Conservation (phyloP, 2,329 filamentous ascomycete genomes). For the Ophiosphaerella narmari region DNA sequence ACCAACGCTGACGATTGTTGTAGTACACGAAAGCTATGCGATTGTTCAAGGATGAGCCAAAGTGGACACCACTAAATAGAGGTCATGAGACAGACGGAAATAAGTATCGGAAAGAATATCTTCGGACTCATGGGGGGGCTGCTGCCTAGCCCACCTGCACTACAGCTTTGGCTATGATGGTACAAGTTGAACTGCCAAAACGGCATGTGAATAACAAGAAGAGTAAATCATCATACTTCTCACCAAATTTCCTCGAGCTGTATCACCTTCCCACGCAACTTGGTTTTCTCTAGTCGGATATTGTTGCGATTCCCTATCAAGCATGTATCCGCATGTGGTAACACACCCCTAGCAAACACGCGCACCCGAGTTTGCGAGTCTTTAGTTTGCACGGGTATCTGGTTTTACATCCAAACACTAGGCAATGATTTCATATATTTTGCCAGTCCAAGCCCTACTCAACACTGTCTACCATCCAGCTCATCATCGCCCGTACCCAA, state of each 20-base stretch:
- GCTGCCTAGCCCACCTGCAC: constrained; percentile 7
- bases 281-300: not conserved
- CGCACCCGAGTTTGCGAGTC: constrained; percentile 8
- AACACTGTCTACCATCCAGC: not conserved
- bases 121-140: constrained; percentile 47
- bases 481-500: too few species aligned
- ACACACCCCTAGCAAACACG: constrained; percentile 3
- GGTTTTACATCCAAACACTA: not conserved
- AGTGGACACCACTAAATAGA: constrained; percentile 94
- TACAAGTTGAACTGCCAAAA: not conserved
- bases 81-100: constrained; percentile 78
- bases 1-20: constrained; percentile 18
- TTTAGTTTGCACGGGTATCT: constrained; percentile 3
- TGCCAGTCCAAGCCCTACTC: too few species aligned
- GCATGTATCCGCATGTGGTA: constrained; percentile 2
- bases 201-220: not conserved
- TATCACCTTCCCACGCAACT: not conserved
- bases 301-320: not conserved
- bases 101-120: constrained; percentile 76
- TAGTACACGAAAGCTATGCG: constrained; percentile 96
- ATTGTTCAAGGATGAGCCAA: constrained; percentile 96
- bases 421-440: not conserved
- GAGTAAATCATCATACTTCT: not conserved
- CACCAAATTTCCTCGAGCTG: not conserved
- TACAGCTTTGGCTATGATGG: not conserved